phyloP scores from a whole-genome alignment of 169 alveolate species.

The Hepatocystis sp. region DNA sequence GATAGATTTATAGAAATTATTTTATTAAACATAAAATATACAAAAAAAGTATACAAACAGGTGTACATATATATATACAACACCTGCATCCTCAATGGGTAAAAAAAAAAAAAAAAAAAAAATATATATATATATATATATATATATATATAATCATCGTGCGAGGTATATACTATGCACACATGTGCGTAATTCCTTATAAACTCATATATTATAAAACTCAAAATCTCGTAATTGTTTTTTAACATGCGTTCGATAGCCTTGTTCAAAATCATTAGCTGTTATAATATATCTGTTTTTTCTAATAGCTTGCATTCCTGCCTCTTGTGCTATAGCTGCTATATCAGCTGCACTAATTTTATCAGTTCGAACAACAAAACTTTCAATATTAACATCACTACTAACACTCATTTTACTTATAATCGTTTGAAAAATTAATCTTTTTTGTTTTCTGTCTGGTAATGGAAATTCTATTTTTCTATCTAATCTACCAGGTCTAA shows the following conservation, averaged over 20 bases:
- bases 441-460: conserved; percentile 98
- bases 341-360: conserved; percentile 99
- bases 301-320: conserved; percentile 99
- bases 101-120: too few relatives aligned
- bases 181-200: too few relatives aligned
- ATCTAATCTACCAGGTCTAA: conserved; percentile 98
- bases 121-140: too few relatives aligned
- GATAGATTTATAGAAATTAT: too few relatives aligned
- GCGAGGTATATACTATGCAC: too few relatives aligned
- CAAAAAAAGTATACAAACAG: too few relatives aligned
- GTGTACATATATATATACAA: too few relatives aligned
- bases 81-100: too few relatives aligned
- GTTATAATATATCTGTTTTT: conserved; percentile 92
- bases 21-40: too few relatives aligned
- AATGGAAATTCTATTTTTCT: conserved; percentile 98
- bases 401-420: conserved; percentile 98
- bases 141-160: too few relatives aligned
- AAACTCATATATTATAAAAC: conserved; percentile 86
- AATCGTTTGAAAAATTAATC: conserved; percentile 95
- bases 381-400: conserved; percentile 98
- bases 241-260: conserved; percentile 93
- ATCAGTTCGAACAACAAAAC: conserved; percentile 97
- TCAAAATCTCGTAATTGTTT: conserved; percentile 92
- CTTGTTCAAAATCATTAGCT: conserved; percentile 95
- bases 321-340: conserved; percentile 98